phyloP scores from a whole-genome alignment of 2,329 filamentous ascomycete genomes.

The Phialophora tarda region DNA sequence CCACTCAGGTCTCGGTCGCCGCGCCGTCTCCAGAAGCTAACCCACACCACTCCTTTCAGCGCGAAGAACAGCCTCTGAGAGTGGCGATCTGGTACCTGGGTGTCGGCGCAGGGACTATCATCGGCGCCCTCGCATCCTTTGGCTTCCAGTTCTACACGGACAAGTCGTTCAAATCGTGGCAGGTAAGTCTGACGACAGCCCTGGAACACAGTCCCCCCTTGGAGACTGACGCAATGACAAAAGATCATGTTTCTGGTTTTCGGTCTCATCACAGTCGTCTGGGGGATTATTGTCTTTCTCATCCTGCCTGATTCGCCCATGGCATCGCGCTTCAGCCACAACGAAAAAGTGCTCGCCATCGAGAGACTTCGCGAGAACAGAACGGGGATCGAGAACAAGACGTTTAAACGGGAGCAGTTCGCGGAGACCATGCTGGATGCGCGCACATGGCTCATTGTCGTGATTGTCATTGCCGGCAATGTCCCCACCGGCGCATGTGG shows the following conservation, averaged over 20 bases:
- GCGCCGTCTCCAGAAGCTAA: neutral
- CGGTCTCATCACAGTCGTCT: constrained; percentile 53
- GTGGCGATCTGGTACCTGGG: constrained; percentile 68
- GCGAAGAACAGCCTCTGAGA: constrained; percentile 61
- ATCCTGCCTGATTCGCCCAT: constrained; percentile 60
- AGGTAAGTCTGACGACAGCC: constrained; percentile 39
- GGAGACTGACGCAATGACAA: constrained; percentile 43
- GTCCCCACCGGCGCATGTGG: constrained; percentile 49
- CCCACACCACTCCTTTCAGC: neutral
- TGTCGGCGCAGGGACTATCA: constrained; percentile 63
- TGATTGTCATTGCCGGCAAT: constrained; percentile 43
- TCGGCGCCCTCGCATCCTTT: constrained; percentile 56
- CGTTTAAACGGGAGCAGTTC: constrained; percentile 56
- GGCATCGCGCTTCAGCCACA: constrained; percentile 44
- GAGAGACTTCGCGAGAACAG: constrained; percentile 36
- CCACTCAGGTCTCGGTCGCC: neutral
- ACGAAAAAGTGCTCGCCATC: constrained; percentile 33
- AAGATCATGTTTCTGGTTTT: constrained; percentile 59
- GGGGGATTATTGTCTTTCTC: constrained; percentile 50
- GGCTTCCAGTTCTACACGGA: constrained; percentile 55
- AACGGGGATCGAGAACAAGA: constrained; percentile 59
- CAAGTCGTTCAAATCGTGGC: constrained; percentile 19
- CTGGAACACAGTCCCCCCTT: neutral
- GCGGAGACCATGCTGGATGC: constrained; percentile 51
- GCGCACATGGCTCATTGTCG: constrained; percentile 51